These are phyloP conservation scores for Apodospora peruviana DNA, from an alignment of 495 filamentous ascomycete species.

Conservation along the genomic window DNA sequence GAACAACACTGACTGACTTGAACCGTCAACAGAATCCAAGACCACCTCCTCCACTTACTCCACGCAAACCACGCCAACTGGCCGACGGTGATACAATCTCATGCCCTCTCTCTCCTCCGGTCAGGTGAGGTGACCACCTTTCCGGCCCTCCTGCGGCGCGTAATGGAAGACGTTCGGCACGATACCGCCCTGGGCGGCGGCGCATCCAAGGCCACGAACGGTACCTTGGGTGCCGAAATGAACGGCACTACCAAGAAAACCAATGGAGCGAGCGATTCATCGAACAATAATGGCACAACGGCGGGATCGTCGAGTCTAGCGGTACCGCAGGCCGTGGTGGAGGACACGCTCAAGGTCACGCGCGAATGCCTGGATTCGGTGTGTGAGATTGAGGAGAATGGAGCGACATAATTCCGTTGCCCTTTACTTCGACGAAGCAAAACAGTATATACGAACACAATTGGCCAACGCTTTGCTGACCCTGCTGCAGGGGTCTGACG, in stretches of 20 bases:
- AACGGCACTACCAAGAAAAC: constrained; percentile 17
- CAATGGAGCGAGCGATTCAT: constrained; percentile 16
- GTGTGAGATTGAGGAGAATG: constrained; percentile 39
- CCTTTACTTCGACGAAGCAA: background rate
- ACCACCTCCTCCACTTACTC: constrained; percentile 48
- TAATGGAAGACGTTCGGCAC: constrained; percentile 48
- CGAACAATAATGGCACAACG: constrained; percentile 22
- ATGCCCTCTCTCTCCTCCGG: constrained; percentile 49
- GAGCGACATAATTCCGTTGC: constrained; percentile 12
- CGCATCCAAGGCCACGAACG: background rate
- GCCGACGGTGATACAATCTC: constrained; percentile 45
- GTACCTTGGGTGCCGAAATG: constrained; percentile 16
- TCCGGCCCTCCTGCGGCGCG: constrained; percentile 44
- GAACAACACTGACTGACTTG: no score
- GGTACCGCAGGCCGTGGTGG: constrained; percentile 43
- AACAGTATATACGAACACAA: background rate
- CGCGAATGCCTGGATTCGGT: constrained; percentile 45
- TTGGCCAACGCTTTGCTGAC: background rate
- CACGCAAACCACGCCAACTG: constrained; percentile 47
- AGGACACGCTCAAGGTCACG: constrained; percentile 48
- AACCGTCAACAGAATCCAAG: constrained; percentile 44
- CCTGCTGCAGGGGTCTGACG: background rate
- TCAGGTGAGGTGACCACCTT: constrained; percentile 48
- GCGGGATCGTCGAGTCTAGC: constrained; percentile 30
- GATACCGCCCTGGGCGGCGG: constrained; percentile 31